Evolutionary conservation across 257 asterid species (phyloP).

Genomic region (Fraxinus excelsior): DNA sequence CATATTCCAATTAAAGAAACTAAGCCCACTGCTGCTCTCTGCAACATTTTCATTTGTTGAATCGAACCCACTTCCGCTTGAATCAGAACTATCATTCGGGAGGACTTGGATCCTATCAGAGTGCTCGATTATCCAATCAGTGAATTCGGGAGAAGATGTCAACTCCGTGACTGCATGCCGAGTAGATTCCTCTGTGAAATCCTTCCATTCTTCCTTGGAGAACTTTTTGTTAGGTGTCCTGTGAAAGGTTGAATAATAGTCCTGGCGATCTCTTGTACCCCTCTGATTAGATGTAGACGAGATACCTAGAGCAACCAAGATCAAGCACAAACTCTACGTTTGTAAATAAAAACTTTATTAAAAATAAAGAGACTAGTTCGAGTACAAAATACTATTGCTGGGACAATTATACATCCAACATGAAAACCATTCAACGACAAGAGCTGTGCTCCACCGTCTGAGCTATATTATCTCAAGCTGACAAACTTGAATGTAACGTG

Average conservation of each 20-base stretch:
- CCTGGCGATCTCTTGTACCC: constrained; percentile 26
- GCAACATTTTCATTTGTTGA: constrained; percentile 57
- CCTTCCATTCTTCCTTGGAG: constrained; percentile 69
- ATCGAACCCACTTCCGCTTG: constrained; percentile 68
- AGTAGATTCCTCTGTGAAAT: constrained; percentile 73
- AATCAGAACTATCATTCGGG: constrained; percentile 55
- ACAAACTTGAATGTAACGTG: not conserved
- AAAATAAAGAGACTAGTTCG: not conserved
- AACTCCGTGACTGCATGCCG: constrained; percentile 62
- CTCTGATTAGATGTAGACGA: constrained; percentile 36
- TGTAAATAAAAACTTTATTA: not conserved
- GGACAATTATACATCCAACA: not conserved
- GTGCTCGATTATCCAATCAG: constrained; percentile 63
- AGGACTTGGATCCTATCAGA: constrained; percentile 65
- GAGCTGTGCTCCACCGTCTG: not conserved
- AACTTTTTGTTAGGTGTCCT: constrained; percentile 58
- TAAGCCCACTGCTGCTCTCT: constrained; percentile 54
- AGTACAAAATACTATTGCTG: not conserved
- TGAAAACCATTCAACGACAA: not conserved
- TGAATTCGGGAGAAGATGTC: constrained; percentile 77
- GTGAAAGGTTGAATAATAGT: constrained; percentile 65
- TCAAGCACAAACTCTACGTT: not conserved
- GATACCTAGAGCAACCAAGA: constrained; percentile 34
- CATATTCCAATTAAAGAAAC: constrained; percentile 42
- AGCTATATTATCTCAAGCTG: not conserved